phyloP scores from a whole-genome alignment of 2,329 filamentous ascomycete genomes.

The Colletotrichum simmondsii region DNA sequence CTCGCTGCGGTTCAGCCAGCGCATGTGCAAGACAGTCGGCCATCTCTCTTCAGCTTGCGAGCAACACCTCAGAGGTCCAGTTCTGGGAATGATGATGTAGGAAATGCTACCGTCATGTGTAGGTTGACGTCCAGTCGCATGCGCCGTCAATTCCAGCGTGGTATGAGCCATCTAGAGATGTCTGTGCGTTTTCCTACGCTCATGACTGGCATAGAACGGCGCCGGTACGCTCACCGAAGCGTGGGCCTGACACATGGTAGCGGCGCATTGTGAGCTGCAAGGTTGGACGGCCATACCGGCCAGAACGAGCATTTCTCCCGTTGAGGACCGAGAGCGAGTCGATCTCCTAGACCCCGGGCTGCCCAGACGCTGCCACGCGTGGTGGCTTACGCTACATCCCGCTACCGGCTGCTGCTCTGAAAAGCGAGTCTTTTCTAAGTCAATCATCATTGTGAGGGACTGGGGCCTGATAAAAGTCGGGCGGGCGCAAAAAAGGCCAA shows the following conservation, averaged over 20 bases:
- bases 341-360: neutral
- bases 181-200: constrained; percentile 24
- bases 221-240: constrained; percentile 13
- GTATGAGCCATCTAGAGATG: neutral
- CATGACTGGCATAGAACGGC: constrained; percentile 3
- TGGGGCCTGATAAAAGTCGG: neutral
- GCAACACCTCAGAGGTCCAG: neutral
- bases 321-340: constrained; percentile 1
- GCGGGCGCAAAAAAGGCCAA: neutral
- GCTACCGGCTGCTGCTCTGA: neutral
- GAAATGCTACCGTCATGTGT: constrained; percentile 8
- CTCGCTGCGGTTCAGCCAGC: neutral
- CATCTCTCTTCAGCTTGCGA: neutral
- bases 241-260: constrained; percentile 26
- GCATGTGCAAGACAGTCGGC: neutral
- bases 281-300: neutral
- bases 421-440: neutral
- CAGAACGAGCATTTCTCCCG: neutral
- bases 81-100: constrained; percentile 7
- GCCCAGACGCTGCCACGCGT: neutral
- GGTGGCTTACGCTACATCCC: neutral
- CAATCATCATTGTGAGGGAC: neutral
- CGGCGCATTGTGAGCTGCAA: constrained; percentile 24
- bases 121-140: constrained; percentile 17
- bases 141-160: neutral